These are phyloP conservation scores for Diaporthe velutina DNA, from an alignment of 2,329 filamentous ascomycete species.

Conservation along the genomic window DNA sequence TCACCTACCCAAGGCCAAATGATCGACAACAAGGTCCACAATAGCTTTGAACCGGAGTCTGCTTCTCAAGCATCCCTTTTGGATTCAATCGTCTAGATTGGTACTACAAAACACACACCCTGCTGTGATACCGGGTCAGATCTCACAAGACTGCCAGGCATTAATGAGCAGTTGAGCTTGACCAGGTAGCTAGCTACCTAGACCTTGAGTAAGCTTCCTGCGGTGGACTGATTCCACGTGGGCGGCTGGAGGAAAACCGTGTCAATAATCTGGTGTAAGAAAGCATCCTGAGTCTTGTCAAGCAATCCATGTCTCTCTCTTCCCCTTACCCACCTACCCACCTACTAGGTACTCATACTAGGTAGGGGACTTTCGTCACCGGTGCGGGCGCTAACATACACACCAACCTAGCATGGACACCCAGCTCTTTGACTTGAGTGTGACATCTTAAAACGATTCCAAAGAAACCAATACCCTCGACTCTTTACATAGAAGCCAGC, in stretches of 20 bases:
- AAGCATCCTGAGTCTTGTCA: not conserved
- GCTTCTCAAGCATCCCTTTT: not conserved
- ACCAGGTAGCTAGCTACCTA: not conserved
- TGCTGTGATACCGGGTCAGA: too few species aligned
- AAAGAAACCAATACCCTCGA: not conserved
- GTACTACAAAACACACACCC: not conserved
- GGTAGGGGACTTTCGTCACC: not conserved
- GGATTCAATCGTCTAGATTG: not conserved
- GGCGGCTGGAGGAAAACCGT: not conserved
- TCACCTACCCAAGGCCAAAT: not conserved
- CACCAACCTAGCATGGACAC: not conserved
- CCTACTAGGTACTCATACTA: not conserved
- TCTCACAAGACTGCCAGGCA: not conserved
- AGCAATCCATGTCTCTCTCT: not conserved
- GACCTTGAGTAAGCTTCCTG: not conserved
- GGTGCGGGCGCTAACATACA: not conserved
- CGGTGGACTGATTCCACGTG: not conserved
- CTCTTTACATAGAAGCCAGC: not conserved
- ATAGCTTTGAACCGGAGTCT: constrained; percentile 7
- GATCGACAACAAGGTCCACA: not conserved
- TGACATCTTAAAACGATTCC: not conserved
- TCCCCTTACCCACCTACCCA: constrained; percentile 13
- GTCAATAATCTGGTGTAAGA: not conserved
- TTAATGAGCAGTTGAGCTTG: not conserved
- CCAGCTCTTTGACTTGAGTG: not conserved